A percentile compares a stretch with the other conserved stretches of the same genome.
These are phyloP conservation scores for Saururus chinensis DNA, from an alignment of 164 flowering plant genomes.

Conservation along the genomic window DNA sequence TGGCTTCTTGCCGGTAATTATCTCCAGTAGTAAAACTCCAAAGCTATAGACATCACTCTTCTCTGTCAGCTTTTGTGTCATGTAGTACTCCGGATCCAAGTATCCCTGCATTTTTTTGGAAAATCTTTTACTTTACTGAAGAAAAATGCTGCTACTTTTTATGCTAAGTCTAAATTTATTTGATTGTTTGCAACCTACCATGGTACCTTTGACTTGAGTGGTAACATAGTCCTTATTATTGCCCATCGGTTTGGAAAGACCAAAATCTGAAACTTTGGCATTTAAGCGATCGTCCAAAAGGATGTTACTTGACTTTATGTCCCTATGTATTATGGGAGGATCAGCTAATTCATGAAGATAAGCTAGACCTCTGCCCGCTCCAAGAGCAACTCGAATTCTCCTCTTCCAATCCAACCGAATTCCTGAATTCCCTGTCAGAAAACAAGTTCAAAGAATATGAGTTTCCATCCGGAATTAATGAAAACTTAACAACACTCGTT, in stretches of 20 bases:
- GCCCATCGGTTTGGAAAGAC: slow-evolving; percentile 51
- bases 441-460: neutral
- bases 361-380: slow-evolving; percentile 2
- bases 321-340: slow-evolving; percentile 6
- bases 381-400: neutral
- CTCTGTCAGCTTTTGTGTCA: slow-evolving; percentile 83
- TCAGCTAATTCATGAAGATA: slow-evolving; percentile 5
- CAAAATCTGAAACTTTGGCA: slow-evolving; percentile 70
- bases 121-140: neutral
- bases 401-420: slow-evolving; percentile 3
- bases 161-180: no score
- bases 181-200: slow-evolving; percentile 27
- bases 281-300: slow-evolving; percentile 41
- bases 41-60: slow-evolving; percentile 89
- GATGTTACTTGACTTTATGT: slow-evolving; percentile 3
- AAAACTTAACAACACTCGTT: no score
- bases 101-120: slow-evolving; percentile 52
- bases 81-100: slow-evolving; percentile 91
- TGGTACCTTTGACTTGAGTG: slow-evolving; percentile 66
- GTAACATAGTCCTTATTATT: slow-evolving; percentile 56
- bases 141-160: neutral
- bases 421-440: neutral
- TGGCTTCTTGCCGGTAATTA: slow-evolving; percentile 63
- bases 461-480: neutral
- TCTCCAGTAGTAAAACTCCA: slow-evolving; percentile 89